Evolutionary conservation across 768 basidiomycete genomes (phyloP), one percentile per base, ranked within the genome.

Genomic region (Serendipita indica): DNA sequence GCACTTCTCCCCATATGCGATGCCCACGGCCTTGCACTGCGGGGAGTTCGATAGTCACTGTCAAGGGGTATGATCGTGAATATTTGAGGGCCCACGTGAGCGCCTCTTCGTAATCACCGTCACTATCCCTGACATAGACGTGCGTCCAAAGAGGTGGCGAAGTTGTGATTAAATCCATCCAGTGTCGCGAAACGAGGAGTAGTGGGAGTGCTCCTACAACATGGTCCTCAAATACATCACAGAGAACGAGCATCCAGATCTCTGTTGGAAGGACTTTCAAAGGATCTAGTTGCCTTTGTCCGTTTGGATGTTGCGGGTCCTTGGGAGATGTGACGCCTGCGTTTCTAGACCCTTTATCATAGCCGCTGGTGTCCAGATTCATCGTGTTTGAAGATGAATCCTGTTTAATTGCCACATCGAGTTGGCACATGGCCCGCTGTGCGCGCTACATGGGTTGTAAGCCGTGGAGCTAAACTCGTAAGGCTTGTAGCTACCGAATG

Each of bases 61-160:
- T 22, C 10, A 54, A 7, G 10, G 49, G 49, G 16, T 22, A 33
- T n/a, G n/a, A 18, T 16, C 32, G 20, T n/a, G 49, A 54, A 7
- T 22, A 18, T 22, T 22, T 20, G 22, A 54, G 32, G 12, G 20
- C 49, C 30, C 7, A 16, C n/a, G 4, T 33, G n/a, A 54, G 22
- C 22, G n/a, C 22, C 4, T 30, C 49, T n/a, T 28, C 49, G 16
- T 46, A 16, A 16, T 54, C 49, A 54, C 22, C 7, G 10, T 20
- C 16, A 43, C 18, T 6, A 33, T 54, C 49, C 30, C 49, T 27
- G 10, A 54, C 30, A 28, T 54, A 33, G 32, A 54, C 10, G n/a
- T 33, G n/a, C n/a, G 49, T 54, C 49, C 49, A 54, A n/a, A 54
- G 30, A 25, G 49, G 30, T 30, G 49, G n/a, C n/a, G 49, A 7